Percentiles rank a stretch among this genome's conserved stretches.
Conservation (phyloP, 1,284 basidiomycete species). For the Marasmius oreades region DNA sequence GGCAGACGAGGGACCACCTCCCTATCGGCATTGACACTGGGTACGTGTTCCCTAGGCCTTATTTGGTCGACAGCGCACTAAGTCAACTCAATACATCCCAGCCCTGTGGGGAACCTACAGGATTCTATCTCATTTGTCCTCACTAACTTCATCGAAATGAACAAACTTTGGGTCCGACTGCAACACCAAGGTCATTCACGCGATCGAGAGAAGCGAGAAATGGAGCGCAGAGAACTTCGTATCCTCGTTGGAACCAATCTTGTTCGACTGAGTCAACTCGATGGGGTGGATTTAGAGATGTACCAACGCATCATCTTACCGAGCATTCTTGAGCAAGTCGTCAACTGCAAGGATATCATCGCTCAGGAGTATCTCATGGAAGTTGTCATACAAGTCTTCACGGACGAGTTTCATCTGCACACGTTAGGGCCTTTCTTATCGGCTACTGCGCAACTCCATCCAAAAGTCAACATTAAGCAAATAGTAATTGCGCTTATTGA, state of each 20-base stretch:
- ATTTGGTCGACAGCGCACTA: neutral
- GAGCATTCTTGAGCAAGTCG: slow-evolving; percentile 89
- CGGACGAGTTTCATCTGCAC: slow-evolving; percentile 94
- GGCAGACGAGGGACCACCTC: slow-evolving; percentile 92
- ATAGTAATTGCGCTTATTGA: slow-evolving; percentile 96
- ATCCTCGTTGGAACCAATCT: slow-evolving; percentile 96
- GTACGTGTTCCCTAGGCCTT: slow-evolving; percentile 43
- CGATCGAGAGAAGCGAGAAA: slow-evolving; percentile 91
- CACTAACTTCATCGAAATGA: slow-evolving; percentile 98
- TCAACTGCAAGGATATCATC: slow-evolving; percentile 95
- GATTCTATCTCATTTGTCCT: slow-evolving; percentile 93
- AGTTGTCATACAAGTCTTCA: slow-evolving; percentile 96
- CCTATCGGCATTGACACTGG: slow-evolving; percentile 81
- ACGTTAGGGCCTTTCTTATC: slow-evolving; percentile 90
- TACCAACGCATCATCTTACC: slow-evolving; percentile 84
- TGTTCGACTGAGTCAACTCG: slow-evolving; percentile 87
- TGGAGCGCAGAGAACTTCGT: slow-evolving; percentile 88
- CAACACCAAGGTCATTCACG: slow-evolving; percentile 95
- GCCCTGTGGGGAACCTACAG: slow-evolving; percentile 82
- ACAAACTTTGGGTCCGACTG: slow-evolving; percentile 96
- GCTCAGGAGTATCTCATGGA: slow-evolving; percentile 99
- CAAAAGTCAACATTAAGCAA: slow-evolving; percentile 94
- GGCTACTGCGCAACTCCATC: slow-evolving; percentile 90
- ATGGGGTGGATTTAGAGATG: slow-evolving; percentile 90
- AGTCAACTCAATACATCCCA: slow-evolving; percentile 28